phyloP scores from a whole-genome alignment of 2,329 filamentous ascomycete species.

The Alternaria brassicae region DNA sequence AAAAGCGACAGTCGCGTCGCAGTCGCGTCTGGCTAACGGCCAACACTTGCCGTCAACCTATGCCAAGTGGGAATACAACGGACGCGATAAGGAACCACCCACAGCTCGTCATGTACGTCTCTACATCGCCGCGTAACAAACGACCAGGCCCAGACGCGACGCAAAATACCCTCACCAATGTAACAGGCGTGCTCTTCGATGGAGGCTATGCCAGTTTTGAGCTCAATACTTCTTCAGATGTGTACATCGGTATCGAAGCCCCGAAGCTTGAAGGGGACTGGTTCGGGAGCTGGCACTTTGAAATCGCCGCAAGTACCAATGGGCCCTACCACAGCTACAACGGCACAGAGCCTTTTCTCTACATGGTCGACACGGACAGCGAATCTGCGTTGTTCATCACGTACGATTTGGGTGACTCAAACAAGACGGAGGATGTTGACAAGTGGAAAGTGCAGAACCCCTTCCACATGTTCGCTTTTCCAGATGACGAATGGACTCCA shows the following conservation, averaged over 20 bases:
- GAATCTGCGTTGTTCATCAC: slow-evolving; percentile 80
- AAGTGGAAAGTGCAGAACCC: slow-evolving; percentile 63
- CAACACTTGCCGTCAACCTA: slow-evolving; percentile 84
- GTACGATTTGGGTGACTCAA: slow-evolving; percentile 68
- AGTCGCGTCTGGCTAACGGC: slow-evolving; percentile 76
- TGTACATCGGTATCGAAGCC: slow-evolving; percentile 80
- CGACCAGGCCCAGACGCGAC: slow-evolving; percentile 68
- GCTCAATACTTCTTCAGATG: slow-evolving; percentile 66
- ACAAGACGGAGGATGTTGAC: slow-evolving; percentile 58
- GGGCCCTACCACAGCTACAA: slow-evolving; percentile 74
- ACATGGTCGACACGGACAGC: slow-evolving; percentile 85
- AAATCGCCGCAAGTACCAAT: slow-evolving; percentile 84
- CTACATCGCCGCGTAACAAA: slow-evolving; percentile 68
- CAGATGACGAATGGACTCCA: slow-evolving; percentile 61
- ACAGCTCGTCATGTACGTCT: slow-evolving; percentile 81
- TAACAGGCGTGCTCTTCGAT: slow-evolving; percentile 58
- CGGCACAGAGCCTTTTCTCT: slow-evolving; percentile 65
- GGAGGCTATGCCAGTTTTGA: slow-evolving; percentile 74
- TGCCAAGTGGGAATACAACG: slow-evolving; percentile 58
- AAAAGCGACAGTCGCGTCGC: slow-evolving; percentile 35
- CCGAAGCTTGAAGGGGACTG: slow-evolving; percentile 65
- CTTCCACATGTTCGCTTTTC: slow-evolving; percentile 80
- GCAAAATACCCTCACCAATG: slow-evolving; percentile 55
- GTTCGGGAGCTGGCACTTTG: slow-evolving; percentile 76
- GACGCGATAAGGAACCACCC: slow-evolving; percentile 53